A percentile compares a stretch with the other conserved stretches of the same genome.
Conservation (phyloP, 257 asterid genomes). For the Ocimum tenuiflorum region DNA sequence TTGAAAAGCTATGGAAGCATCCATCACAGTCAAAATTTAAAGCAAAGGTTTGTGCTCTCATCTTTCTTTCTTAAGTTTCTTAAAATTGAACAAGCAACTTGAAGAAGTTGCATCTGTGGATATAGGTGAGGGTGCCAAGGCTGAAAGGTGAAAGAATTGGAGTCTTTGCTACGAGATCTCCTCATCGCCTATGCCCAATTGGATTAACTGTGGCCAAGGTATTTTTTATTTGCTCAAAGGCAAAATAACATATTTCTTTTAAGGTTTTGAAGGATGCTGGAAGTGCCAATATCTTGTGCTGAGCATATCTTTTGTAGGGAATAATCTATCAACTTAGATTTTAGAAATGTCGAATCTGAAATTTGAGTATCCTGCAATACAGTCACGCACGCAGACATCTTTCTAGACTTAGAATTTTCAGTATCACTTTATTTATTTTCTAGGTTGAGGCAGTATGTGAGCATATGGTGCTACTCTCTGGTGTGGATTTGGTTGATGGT, state of each 20-base stretch:
- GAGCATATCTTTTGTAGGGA: background rate
- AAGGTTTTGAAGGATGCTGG: background rate
- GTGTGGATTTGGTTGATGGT: slow-evolving; percentile 95
- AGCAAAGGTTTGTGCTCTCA: slow-evolving; percentile 57
- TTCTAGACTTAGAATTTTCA: background rate
- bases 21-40: slow-evolving; percentile 78
- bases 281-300: background rate
- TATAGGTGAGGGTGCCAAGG: slow-evolving; percentile 88
- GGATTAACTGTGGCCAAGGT: slow-evolving; percentile 99
- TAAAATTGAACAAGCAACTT: background rate
- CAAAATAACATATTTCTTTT: background rate
- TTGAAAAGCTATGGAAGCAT: slow-evolving; percentile 84
- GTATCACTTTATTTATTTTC: background rate
- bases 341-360: too few species aligned
- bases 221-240: slow-evolving; percentile 15
- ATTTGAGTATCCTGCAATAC: too few species aligned
- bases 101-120: slow-evolving; percentile 13
- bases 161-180: slow-evolving; percentile 93
- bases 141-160: slow-evolving; percentile 81
- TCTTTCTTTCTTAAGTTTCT: background rate
- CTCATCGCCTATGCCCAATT: slow-evolving; percentile 97
- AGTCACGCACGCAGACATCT: background rate
- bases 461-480: slow-evolving; percentile 58
- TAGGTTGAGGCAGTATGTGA: slow-evolving; percentile 75
- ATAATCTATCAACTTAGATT: too few species aligned